These are phyloP conservation scores for Vaccinium vitisidaea DNA, from an alignment of 148 eudicot genomes.

Conservation along the genomic window DNA sequence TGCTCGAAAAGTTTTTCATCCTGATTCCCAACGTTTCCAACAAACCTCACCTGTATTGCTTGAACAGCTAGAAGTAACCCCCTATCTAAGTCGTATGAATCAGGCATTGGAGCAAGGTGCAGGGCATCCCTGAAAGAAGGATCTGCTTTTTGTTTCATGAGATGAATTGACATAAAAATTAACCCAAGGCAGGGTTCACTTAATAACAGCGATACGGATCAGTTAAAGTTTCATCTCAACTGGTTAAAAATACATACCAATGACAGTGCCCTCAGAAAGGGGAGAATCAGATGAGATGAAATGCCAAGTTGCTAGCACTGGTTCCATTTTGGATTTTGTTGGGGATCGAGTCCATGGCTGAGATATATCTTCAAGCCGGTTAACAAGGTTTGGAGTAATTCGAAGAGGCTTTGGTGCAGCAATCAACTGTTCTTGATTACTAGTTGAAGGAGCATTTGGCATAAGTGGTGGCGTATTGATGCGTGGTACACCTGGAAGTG, in stretches of 20 bases:
- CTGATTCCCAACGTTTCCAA: background rate
- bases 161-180: conserved; percentile 40
- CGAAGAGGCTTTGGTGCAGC: conserved; percentile 91
- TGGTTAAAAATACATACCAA: conserved; percentile 48
- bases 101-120: conserved; percentile 99
- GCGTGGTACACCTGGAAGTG: conserved; percentile 80
- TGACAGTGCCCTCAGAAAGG: conserved; percentile 40
- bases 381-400: conserved; percentile 67
- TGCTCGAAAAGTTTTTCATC: background rate
- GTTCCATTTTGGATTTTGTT: conserved; percentile 89
- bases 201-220: conserved; percentile 3
- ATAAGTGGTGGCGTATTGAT: conserved; percentile 91
- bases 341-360: conserved; percentile 99
- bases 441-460: conserved; percentile 38
- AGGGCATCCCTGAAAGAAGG: conserved; percentile 80
- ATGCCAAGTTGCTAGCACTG: conserved; percentile 88
- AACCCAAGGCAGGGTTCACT: conserved; percentile 12
- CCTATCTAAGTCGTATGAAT: conserved; percentile 94
- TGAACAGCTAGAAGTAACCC: conserved; percentile 98
- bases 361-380: conserved; percentile 83
- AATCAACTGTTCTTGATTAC: conserved; percentile 53
- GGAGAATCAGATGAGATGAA: conserved; percentile 62
- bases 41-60: conserved; percentile 75
- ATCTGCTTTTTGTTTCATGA: conserved; percentile 87
- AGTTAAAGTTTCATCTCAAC: conserved; percentile 10